Percentiles rank a stretch among this genome's conserved stretches.
Evolutionary conservation across 768 basidiomycete genomes (phyloP).

Genomic region (Suillus clintonianus): DNA sequence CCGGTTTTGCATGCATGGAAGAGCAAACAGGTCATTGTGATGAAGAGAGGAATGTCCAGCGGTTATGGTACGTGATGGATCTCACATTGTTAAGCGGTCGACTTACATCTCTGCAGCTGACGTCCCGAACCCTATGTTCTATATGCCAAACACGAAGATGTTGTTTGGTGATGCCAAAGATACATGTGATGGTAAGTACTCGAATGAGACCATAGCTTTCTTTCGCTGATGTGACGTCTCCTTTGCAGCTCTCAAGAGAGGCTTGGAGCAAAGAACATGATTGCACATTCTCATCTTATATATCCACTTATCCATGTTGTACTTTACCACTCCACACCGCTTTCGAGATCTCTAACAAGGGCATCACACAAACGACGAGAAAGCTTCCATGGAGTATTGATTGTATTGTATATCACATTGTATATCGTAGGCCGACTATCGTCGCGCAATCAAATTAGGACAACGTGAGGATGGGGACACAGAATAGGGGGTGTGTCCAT

Average conservation of each 20-base stretch:
- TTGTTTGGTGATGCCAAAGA: slow-evolving; percentile 91
- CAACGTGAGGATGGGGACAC: slow-evolving; percentile 7
- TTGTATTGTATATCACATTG: slow-evolving; percentile 30
- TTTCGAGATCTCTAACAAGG: slow-evolving; percentile 1
- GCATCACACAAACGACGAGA: slow-evolving; percentile 3
- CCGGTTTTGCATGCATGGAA: slow-evolving; percentile 92
- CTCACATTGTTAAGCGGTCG: not conserved
- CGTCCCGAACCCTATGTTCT: slow-evolving; percentile 93
- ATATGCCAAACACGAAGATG: slow-evolving; percentile 89
- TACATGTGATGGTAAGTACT: slow-evolving; percentile 73
- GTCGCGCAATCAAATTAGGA: slow-evolving; percentile 11
- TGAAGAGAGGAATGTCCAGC: slow-evolving; percentile 89
- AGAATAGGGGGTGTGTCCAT: slow-evolving; percentile 23
- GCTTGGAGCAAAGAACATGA: slow-evolving; percentile 44
- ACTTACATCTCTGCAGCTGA: slow-evolving; percentile 53
- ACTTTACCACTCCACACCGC: slow-evolving; percentile 21
- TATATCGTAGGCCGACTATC: slow-evolving; percentile 25
- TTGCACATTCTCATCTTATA: not conserved
- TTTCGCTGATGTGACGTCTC: too few relatives aligned
- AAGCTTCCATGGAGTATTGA: slow-evolving; percentile 16
- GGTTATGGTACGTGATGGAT: slow-evolving; percentile 65
- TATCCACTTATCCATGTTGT: slow-evolving; percentile 18
- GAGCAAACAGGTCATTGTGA: slow-evolving; percentile 89
- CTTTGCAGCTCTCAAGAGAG: slow-evolving; percentile 56
- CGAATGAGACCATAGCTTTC: not conserved